These are phyloP conservation scores for Croton laevigatus DNA, from an alignment of 441 rosid genomes.

Conservation along the genomic window DNA sequence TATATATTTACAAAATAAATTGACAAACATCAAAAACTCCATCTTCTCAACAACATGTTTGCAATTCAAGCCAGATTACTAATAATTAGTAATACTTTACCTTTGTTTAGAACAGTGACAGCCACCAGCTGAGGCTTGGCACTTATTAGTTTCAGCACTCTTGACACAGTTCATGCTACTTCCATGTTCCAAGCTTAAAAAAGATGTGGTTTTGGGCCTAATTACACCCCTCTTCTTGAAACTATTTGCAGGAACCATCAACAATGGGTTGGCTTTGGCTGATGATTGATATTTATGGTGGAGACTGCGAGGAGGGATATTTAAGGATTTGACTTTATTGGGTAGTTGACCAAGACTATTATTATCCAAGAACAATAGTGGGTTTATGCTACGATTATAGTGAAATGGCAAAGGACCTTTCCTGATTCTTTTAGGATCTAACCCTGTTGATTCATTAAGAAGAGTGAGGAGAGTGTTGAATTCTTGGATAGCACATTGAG, in stretches of 20 bases:
- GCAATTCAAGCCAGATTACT: too few species aligned
- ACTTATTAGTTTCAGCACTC: slow-evolving; percentile 17
- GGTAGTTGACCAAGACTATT: slow-evolving; percentile 9
- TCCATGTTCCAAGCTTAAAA: slow-evolving; percentile 11
- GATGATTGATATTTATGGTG: slow-evolving; percentile 7
- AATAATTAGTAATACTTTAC: slow-evolving; percentile 2
- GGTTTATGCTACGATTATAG: slow-evolving; percentile 16
- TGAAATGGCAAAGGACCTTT: slow-evolving; percentile 34
- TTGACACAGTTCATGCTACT: slow-evolving; percentile 6
- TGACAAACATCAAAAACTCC: not conserved
- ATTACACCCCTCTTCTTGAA: slow-evolving; percentile 8
- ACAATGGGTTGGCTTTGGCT: slow-evolving; percentile 6
- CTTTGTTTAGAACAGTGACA: slow-evolving; percentile 34
- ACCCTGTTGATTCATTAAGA: slow-evolving; percentile 26
- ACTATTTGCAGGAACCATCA: slow-evolving; percentile 15
- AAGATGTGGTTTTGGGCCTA: slow-evolving; percentile 5
- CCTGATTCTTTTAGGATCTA: slow-evolving; percentile 28
- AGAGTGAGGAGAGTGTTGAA: slow-evolving; percentile 27
- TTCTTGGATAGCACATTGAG: slow-evolving; percentile 25
- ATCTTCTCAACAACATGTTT: too few species aligned
- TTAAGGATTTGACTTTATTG: not conserved
- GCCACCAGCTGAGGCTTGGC: slow-evolving; percentile 27
- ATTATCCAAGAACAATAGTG: slow-evolving; percentile 30
- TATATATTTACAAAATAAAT: not conserved
- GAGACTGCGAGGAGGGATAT: slow-evolving; percentile 21